A percentile compares a stretch with the other conserved stretches of the same genome.
phyloP scores from a whole-genome alignment of 2,329 filamentous ascomycete genomes.

The Alternaria postmessia region DNA sequence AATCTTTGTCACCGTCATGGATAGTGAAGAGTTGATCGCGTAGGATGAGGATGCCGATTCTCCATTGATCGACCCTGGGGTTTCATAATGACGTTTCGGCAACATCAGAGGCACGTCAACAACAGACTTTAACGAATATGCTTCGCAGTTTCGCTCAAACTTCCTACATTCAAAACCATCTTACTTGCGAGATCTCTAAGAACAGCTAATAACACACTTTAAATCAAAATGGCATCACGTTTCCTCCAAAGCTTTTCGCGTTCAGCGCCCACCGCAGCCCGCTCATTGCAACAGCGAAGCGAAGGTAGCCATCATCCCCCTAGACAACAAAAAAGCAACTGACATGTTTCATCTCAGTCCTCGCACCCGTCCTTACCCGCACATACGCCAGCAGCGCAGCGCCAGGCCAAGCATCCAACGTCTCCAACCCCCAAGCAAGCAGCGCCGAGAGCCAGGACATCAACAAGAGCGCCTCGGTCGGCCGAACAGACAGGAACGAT shows the following conservation, averaged over 20 bases:
- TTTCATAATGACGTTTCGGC: conserved; percentile 12
- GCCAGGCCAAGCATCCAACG: conserved; percentile 22
- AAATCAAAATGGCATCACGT: conserved; percentile 10
- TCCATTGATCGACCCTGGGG: background rate
- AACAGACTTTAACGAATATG: background rate
- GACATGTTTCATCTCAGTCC: background rate
- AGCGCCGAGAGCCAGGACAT: conserved; percentile 20
- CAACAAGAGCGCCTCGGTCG: conserved; percentile 20
- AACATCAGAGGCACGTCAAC: conserved; percentile 15
- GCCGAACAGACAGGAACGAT: conserved; percentile 12
- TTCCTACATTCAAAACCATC: background rate
- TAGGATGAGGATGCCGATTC: background rate
- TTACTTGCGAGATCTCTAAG: fast-evolving
- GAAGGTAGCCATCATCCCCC: background rate
- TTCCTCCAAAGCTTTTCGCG: conserved; percentile 14
- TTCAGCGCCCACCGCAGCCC: background rate
- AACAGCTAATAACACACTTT: background rate
- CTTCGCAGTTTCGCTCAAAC: background rate
- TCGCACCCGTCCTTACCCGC: conserved; percentile 9
- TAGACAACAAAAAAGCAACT: background rate
- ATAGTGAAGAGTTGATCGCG: background rate
- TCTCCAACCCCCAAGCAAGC: conserved; percentile 21
- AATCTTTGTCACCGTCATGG: background rate
- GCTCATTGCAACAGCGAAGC: conserved; percentile 8
- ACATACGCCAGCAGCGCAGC: conserved; percentile 15